Evolutionary conservation across 805 yeast species (phyloP), one percentile per base, ranked within the genome.

Genomic region (Wickerhamomyces canadensis): DNA sequence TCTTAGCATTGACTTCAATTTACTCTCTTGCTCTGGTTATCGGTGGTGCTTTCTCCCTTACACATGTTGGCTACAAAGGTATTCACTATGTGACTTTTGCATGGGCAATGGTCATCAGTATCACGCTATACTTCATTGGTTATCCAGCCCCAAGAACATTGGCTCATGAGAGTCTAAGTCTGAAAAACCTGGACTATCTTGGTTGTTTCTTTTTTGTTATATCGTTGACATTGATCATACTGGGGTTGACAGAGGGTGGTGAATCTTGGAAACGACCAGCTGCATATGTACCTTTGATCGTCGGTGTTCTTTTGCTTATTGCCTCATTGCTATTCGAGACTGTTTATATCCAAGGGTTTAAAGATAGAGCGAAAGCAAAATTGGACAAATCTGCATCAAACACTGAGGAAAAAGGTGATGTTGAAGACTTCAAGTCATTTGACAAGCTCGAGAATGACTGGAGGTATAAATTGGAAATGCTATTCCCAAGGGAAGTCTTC

Each of bases 241-340:
- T 64, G 11, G 76, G 73, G 0, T 52, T 70, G 33, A 68, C 71
- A 0, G 67, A 68, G 43, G 73, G 70, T 16, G 74, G 74, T 19
- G 60, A 58, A 6, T 49, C 52, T 1, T 71, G 76, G 75, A 51
- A 53, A 4, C 37, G 55, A 2, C 66, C 74, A 2, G 49, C 54
- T 15, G 64, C 66, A 1, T 68, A 68, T 42, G 68, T 67, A 13
- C 61, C 74, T 0, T 41, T 70, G 1, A 51, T 64, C 2, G 38
- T 70, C 33, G 74, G 74, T 1, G 36, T 61, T 12, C 17, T 64
- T 4, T 33, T 61, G 13, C 31, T 65, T 4, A 15, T 54, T 6
- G 23, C 35, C 6, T 57, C 51, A 27, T 44, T 60, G 19, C 15
- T 52, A 6, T 62, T 54, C 49, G 75, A 69, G 46, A 40, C 44